Base-by-base conservation (phyloP, 352 stramenopile genomes). In the Globisporangium cylindrosporum region DNA sequence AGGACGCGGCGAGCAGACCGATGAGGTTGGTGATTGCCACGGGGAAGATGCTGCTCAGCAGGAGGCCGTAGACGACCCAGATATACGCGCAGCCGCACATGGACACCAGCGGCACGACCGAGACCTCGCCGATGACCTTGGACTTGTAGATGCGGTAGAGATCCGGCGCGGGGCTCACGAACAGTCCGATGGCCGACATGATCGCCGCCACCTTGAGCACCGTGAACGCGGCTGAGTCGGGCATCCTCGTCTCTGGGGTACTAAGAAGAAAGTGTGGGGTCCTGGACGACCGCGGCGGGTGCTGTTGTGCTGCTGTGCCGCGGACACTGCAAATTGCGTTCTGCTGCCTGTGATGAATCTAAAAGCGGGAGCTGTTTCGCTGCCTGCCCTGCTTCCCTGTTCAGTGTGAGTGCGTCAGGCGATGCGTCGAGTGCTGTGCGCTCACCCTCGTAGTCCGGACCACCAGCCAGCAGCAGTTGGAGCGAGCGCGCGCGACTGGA, bases 41-140 rank as follows among this genome's bases (percentile, higher is more conserved):
- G 2, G 64, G 64, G 22, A 69, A 64, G 64, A 69, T 20, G 58
- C n/a, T 58, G 41, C 49, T 53, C 14, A 9, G 58, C 38, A 69
- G 24, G 25, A 59, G 20, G 27, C 64, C 64, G 27, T 69, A 69
- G 38, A 59, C 20, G 15, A 36, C 32, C 64, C 64, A 69, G 2
- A 64, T 15, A 53, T 54, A 62, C 14, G n/a, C 53, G 14, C 34
- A 62, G 10, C 64, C 56, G 15, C 36, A 69, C 41, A 69, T 53
- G 25, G 55, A 63, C 15, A 69, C 24, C 43, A 64, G 58, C 36
- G 64, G 64, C 12, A 69, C 22, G 22, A 69, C 24, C 20, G 64
- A 69, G 4, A 69, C 58, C n/a, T 69, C 64, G 41, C 64, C 64
- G 41, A 64, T 64, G 3, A 10, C 25, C 32, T 64, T 64, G 25